A percentile compares a stretch with the other conserved stretches of the same genome.
These are phyloP conservation scores for Suhomyces guaymorum DNA, from an alignment of 1,139 yeast species.

Conservation along the genomic window DNA sequence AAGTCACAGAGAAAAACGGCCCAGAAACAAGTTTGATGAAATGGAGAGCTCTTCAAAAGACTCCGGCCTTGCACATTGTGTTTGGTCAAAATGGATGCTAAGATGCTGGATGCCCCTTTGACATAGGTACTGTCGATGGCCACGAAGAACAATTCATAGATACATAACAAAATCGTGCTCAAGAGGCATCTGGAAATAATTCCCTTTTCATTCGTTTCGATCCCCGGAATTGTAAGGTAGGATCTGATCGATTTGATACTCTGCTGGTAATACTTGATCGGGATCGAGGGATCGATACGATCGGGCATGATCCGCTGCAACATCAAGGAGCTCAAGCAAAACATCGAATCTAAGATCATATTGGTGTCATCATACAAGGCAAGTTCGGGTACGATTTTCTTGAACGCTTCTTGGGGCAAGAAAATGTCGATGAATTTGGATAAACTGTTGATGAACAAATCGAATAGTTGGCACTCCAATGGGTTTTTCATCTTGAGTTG, in stretches of 20 bases:
- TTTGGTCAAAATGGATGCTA: slow-evolving; percentile 29
- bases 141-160: slow-evolving; percentile 41
- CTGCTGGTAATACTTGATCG: slow-evolving; percentile 40
- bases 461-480: slow-evolving; percentile 34
- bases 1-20: slow-evolving; percentile 38
- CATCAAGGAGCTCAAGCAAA: slow-evolving; percentile 38
- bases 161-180: slow-evolving; percentile 39
- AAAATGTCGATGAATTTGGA: slow-evolving; percentile 35
- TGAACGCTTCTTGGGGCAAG: slow-evolving; percentile 31
- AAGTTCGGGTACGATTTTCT: slow-evolving; percentile 35
- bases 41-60: slow-evolving; percentile 29
- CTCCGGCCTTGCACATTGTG: slow-evolving; percentile 19
- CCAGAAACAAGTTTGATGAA: slow-evolving; percentile 40
- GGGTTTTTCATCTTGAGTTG: slow-evolving; percentile 23
- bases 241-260: slow-evolving; percentile 35
- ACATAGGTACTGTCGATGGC: slow-evolving; percentile 40
- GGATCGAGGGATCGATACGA: slow-evolving; percentile 30
- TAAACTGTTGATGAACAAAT: slow-evolving; percentile 33
- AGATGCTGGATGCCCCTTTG: slow-evolving; percentile 37
- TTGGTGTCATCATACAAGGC: slow-evolving; percentile 42
- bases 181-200: slow-evolving; percentile 37
- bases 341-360: slow-evolving; percentile 36
- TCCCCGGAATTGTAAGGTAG: slow-evolving; percentile 27
- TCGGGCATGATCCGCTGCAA: slow-evolving; percentile 32
- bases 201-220: slow-evolving; percentile 28